A percentile compares a stretch with the other conserved stretches of the same genome.
Evolutionary conservation across 371 early-diverging fungal species (phyloP).

Genomic region (Syncephalastrum monosporum): DNA sequence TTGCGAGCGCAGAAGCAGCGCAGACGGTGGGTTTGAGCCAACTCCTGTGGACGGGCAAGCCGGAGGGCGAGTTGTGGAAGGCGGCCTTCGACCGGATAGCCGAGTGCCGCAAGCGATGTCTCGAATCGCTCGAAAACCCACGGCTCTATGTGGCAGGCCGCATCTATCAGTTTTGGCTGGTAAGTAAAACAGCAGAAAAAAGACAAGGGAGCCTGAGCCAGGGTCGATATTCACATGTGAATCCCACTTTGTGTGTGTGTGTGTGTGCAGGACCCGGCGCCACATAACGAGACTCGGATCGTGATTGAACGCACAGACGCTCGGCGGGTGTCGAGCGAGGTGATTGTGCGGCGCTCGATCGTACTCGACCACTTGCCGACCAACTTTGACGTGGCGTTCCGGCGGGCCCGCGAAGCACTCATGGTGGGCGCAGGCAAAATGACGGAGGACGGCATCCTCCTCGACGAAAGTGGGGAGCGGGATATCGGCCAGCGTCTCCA

Average conservation of each 20-base stretch:
- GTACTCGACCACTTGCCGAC: slow-evolving; percentile 50
- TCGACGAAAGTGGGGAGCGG: no score
- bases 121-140: slow-evolving; percentile 37
- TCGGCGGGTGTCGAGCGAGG: slow-evolving; percentile 36
- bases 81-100: slow-evolving; percentile 36
- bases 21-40: slow-evolving; percentile 31
- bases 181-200: slow-evolving; percentile 6
- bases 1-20: slow-evolving; percentile 46
- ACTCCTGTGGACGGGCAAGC: slow-evolving; percentile 32
- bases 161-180: slow-evolving; percentile 53
- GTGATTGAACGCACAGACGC: slow-evolving; percentile 43
- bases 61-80: slow-evolving; percentile 39
- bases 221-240: not conserved
- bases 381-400: slow-evolving; percentile 47
- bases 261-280: slow-evolving; percentile 36
- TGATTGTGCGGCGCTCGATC: slow-evolving; percentile 41
- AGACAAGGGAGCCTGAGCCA: not conserved
- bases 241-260: not conserved
- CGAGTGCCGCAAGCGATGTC: slow-evolving; percentile 35
- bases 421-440: slow-evolving; percentile 19
- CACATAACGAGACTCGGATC: slow-evolving; percentile 45
- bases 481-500: no score
- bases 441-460: no score
- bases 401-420: slow-evolving; percentile 40
- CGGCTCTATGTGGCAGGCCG: slow-evolving; percentile 50